Conservation (phyloP, 2,329 filamentous ascomycete species). For the Amphichorda felina region DNA sequence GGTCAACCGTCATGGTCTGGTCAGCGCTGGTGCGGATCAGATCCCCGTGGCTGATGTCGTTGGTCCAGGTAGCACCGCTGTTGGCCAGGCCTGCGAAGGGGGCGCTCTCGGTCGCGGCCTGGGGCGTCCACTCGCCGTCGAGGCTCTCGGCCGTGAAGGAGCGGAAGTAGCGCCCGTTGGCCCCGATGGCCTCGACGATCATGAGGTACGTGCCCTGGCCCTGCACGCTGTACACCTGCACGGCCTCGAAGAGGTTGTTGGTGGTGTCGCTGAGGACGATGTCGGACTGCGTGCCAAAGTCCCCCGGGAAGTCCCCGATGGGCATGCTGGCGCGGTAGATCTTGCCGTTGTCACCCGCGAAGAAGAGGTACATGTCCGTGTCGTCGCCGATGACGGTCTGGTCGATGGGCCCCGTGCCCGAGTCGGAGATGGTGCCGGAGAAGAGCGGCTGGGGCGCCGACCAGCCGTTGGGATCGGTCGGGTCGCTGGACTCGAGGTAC, state of each 20-base stretch:
- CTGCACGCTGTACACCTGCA: conserved; percentile 50
- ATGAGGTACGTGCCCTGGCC: conserved; percentile 49
- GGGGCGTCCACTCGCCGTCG: conserved; percentile 42
- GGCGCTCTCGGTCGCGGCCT: conserved; percentile 40
- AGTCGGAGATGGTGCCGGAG: conserved; percentile 36
- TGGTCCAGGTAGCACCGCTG: conserved; percentile 52
- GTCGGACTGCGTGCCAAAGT: conserved; percentile 39
- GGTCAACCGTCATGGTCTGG: conserved; percentile 50
- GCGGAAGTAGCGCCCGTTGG: conserved; percentile 50
- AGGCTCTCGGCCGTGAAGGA: conserved; percentile 51
- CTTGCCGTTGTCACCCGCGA: conserved; percentile 53
- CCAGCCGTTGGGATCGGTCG: conserved; percentile 46
- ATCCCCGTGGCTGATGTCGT: conserved; percentile 57
- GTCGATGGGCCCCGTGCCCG: conserved; percentile 45
- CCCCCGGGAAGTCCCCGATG: conserved; percentile 47
- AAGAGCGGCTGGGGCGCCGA: conserved; percentile 40
- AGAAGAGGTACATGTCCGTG: conserved; percentile 55
- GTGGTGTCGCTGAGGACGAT: conserved; percentile 38
- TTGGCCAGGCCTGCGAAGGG: conserved; percentile 59
- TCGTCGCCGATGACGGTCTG: conserved; percentile 52
- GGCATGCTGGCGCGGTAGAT: conserved; percentile 55
- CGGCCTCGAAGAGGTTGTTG: conserved; percentile 52
- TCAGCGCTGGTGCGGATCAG: conserved; percentile 43
- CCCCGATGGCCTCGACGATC: conserved; percentile 52
- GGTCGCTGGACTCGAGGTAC: conserved; percentile 47